phyloP scores from a whole-genome alignment of 2,329 filamentous ascomycete species.

The Huntiella bhutanensis region DNA sequence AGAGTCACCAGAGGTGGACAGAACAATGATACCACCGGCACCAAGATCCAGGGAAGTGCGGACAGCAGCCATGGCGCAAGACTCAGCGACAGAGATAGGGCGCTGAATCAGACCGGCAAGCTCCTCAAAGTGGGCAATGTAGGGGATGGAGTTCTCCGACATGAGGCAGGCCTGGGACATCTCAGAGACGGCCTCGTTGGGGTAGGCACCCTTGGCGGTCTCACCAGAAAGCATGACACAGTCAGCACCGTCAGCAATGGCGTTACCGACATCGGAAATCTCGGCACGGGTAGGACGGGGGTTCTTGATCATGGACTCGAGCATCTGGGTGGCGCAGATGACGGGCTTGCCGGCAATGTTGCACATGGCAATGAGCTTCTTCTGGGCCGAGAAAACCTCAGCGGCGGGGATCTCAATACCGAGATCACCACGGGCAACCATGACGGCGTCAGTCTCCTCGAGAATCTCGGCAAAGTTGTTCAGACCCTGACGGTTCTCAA shows the following conservation, averaged over 20 bases:
- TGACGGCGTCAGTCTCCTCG: slow-evolving; percentile 90
- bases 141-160: slow-evolving; percentile 92
- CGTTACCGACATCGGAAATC: slow-evolving; percentile 96
- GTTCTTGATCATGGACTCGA: slow-evolving; percentile 99
- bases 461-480: slow-evolving; percentile 99
- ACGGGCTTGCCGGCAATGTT: slow-evolving; percentile 97
- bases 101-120: slow-evolving; percentile 65
- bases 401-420: slow-evolving; percentile 97
- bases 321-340: slow-evolving; percentile 98
- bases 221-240: slow-evolving; percentile 99
- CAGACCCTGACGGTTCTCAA: slow-evolving; percentile 98
- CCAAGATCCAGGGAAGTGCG: slow-evolving; percentile 91
- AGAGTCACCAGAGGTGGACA: slow-evolving; percentile 89
- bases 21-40: slow-evolving; percentile 84
- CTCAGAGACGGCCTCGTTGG: slow-evolving; percentile 78
- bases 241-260: slow-evolving; percentile 86
- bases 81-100: slow-evolving; percentile 77
- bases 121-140: slow-evolving; percentile 93
- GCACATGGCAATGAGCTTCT: slow-evolving; percentile 99
- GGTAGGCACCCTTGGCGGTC: slow-evolving; percentile 95
- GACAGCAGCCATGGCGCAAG: slow-evolving; percentile 91
- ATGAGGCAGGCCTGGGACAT: slow-evolving; percentile 97
- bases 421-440: slow-evolving; percentile 90
- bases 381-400: slow-evolving; percentile 97
- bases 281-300: slow-evolving; percentile 93